Evolutionary conservation across 306 rosid species (phyloP).

Genomic region (Vigna radiata): DNA sequence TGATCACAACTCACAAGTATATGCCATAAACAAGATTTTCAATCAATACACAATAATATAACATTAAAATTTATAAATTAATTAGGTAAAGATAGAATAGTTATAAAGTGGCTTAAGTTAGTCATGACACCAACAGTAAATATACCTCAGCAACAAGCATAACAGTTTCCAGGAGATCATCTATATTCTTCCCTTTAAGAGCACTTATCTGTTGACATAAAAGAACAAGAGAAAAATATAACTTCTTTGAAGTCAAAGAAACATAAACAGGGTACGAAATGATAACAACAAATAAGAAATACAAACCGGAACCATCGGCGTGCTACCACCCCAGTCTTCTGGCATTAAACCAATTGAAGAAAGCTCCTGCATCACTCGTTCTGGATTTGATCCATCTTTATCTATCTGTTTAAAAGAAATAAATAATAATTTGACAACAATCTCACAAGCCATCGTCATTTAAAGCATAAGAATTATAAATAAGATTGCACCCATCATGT

Average conservation of each 20-base stretch:
- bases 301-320: constrained; percentile 95
- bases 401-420: constrained; percentile 71
- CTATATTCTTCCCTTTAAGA: constrained; percentile 83
- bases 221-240: constrained; percentile 40
- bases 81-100: constrained; percentile 26
- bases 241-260: constrained; percentile 33
- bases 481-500: constrained; percentile 34
- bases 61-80: constrained; percentile 16
- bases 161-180: constrained; percentile 90
- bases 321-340: constrained; percentile 97
- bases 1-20: background rate
- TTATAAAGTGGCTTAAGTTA: constrained; percentile 21
- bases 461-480: constrained; percentile 36
- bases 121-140: constrained; percentile 27
- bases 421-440: constrained; percentile 32
- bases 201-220: constrained; percentile 80
- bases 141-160: constrained; percentile 98
- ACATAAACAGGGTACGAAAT: constrained; percentile 37
- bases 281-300: constrained; percentile 36
- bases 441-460: constrained; percentile 39
- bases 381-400: constrained; percentile 95
- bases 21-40: constrained; percentile 23
- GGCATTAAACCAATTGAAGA: constrained; percentile 95
- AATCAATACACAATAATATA: constrained; percentile 19
- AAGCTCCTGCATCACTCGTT: constrained; percentile 98